A percentile compares a stretch with the other conserved stretches of the same genome.
phyloP scores from a whole-genome alignment of 441 rosid species.

The Metrosideros polymorpha region DNA sequence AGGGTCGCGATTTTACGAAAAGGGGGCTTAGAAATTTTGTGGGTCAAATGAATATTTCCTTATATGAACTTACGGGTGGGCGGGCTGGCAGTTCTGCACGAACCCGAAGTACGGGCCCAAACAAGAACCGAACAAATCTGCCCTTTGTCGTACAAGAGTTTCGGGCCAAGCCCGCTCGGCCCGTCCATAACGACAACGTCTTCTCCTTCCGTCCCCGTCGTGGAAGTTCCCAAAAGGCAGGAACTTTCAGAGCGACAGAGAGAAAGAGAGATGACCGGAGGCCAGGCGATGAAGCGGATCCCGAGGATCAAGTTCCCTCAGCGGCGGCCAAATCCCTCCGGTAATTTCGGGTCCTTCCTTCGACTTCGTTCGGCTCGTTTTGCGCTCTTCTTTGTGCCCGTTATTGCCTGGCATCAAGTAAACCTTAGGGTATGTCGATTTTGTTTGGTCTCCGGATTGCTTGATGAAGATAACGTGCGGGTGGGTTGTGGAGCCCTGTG shows the following conservation, averaged over 20 bases:
- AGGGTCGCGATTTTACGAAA: no score
- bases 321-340: background rate
- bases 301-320: background rate
- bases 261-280: background rate
- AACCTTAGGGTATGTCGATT: background rate
- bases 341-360: background rate
- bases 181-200: background rate
- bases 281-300: background rate
- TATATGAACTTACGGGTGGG: background rate
- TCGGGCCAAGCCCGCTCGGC: background rate
- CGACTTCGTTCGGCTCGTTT: background rate
- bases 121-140: background rate
- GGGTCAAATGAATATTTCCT: fast-evolving
- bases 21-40: background rate
- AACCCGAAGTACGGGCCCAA: background rate
- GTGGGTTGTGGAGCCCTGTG: background rate
- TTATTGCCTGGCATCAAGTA: background rate
- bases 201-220: background rate
- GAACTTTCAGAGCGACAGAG: background rate
- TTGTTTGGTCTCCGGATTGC: background rate
- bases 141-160: background rate
- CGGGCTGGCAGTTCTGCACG: background rate
- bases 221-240: background rate
- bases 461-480: background rate
- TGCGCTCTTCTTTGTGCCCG: background rate